Percentiles rank a stretch among this genome's conserved stretches.
These are phyloP conservation scores for Pyrenophora tritici-repentis DNA, from an alignment of 2,329 filamentous ascomycete genomes.

Conservation along the genomic window DNA sequence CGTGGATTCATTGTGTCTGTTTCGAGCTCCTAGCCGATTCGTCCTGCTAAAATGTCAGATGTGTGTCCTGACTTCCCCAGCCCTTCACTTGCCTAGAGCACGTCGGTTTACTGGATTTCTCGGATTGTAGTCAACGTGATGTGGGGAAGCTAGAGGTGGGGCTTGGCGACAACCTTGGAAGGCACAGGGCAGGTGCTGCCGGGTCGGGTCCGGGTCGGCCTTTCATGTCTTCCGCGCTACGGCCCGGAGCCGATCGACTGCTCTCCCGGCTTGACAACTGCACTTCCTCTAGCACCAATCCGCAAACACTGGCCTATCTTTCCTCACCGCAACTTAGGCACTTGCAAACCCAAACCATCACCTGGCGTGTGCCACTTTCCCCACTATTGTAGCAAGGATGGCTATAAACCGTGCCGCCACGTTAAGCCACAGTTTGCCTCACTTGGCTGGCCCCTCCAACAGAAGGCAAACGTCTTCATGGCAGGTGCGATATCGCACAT, in stretches of 20 bases:
- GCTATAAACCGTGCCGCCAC: constrained; percentile 6
- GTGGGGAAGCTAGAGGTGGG: constrained; percentile 17
- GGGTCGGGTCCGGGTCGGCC: constrained; percentile 7
- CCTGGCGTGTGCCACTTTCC: background rate
- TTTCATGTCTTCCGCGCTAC: background rate
- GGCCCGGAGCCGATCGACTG: constrained; percentile 8
- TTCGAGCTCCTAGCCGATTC: background rate
- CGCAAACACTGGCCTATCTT: background rate
- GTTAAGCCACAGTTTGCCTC: constrained; percentile 3
- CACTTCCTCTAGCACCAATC: background rate
- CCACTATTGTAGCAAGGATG: background rate
- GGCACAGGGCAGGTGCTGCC: background rate
- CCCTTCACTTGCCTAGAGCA: constrained; percentile 5
- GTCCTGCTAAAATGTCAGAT: constrained; percentile 43
- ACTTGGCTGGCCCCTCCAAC: background rate
- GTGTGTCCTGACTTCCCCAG: background rate
- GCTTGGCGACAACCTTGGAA: constrained; percentile 3
- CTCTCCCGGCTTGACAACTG: constrained; percentile 2
- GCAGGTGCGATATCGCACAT: background rate
- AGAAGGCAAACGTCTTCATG: constrained; percentile 2
- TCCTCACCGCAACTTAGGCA: constrained; percentile 8
- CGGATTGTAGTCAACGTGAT: constrained; percentile 6
- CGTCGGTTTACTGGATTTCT: background rate
- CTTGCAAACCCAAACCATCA: background rate
- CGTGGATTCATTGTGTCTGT: constrained; percentile 62